Evolutionary conservation across 2,329 filamentous ascomycete genomes (phyloP), one percentile per base, ranked within the genome.

Genomic region (Colletotrichum destructivum): DNA sequence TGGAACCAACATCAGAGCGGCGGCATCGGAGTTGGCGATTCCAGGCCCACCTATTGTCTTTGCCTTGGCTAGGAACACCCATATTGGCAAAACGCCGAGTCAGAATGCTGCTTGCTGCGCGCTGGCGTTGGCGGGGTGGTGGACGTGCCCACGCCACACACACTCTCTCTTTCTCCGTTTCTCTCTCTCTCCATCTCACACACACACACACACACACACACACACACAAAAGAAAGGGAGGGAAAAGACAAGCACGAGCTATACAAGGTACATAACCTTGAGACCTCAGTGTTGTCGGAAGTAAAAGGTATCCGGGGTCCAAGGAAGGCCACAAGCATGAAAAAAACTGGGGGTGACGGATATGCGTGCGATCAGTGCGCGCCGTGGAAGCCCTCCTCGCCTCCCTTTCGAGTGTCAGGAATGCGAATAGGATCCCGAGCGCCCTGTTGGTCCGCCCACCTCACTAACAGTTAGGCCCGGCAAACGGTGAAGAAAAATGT

Each of bases 301-400:
- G 46, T 61, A 70, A 35, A 35, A 70, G 42, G 54, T 46, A 13
- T 38, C 52, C 31, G 31, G 51, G 31, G 23, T 52, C 38, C 61
- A 35, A 35, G 35, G 47, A 26, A 57, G 56, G 23, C 52, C 23
- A 46, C 54, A 23, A 31, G 59, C 61, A 65, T 23, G 51, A n/a
- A 35, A 5, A 5, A 8, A 26, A 18, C 35, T 18, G 26, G 21
- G 21, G n/a, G 26, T 49, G 16, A 18, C 60, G 56, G 61, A 44
- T 44, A 23, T 44, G 31, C 42, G 16, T 49, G 67, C 35, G 62
- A 66, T 55, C 68, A 67, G 51, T 66, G 56, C 63, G 42, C 63
- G 23, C 56, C n/a, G 55, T 35, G 40, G 54, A 60, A 69, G 16
- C 46, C 61, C 46, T 59, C 46, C 42, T 54, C 21, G 47, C 31